These are phyloP conservation scores for Trametes polyzona DNA, from an alignment of 1,284 basidiomycete genomes.

Conservation along the genomic window DNA sequence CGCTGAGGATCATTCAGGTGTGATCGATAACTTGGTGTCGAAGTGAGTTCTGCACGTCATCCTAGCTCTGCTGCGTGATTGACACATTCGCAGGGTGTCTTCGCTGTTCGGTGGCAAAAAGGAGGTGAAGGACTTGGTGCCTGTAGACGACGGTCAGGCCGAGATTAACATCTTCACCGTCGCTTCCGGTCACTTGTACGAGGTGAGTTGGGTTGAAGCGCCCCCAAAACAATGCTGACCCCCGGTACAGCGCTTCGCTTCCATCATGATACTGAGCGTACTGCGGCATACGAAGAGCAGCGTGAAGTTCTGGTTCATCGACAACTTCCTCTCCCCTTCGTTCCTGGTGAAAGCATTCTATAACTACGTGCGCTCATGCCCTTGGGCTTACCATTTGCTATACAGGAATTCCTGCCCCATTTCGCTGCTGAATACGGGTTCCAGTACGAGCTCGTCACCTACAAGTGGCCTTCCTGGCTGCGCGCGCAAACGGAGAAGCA, in stretches of 20 bases:
- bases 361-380: slow-evolving; percentile 3
- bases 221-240: background rate
- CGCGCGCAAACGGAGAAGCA: slow-evolving; percentile 98
- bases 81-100: slow-evolving; percentile 46
- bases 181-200: slow-evolving; percentile 94
- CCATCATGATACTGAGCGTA: slow-evolving; percentile 98
- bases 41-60: slow-evolving; percentile 42
- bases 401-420: slow-evolving; percentile 93
- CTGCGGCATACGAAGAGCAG: slow-evolving; percentile 90
- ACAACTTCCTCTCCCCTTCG: slow-evolving; percentile 97
- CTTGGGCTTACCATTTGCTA: too few species aligned
- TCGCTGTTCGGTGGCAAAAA: slow-evolving; percentile 48
- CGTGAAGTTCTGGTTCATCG: slow-evolving; percentile 99
- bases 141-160: slow-evolving; percentile 55
- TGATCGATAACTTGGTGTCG: slow-evolving; percentile 52
- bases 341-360: slow-evolving; percentile 70
- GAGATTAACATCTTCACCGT: slow-evolving; percentile 99
- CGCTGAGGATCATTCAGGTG: slow-evolving; percentile 35
- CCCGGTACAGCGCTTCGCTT: slow-evolving; percentile 81
- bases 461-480: slow-evolving; percentile 99
- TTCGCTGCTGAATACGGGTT: slow-evolving; percentile 90
- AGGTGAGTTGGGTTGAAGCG: slow-evolving; percentile 53
- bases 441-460: slow-evolving; percentile 96
- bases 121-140: slow-evolving; percentile 23
- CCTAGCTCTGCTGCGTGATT: background rate